Base-by-base conservation (phyloP, 2,329 filamentous ascomycete genomes). In the Berkeleyomyces rouxiae region DNA sequence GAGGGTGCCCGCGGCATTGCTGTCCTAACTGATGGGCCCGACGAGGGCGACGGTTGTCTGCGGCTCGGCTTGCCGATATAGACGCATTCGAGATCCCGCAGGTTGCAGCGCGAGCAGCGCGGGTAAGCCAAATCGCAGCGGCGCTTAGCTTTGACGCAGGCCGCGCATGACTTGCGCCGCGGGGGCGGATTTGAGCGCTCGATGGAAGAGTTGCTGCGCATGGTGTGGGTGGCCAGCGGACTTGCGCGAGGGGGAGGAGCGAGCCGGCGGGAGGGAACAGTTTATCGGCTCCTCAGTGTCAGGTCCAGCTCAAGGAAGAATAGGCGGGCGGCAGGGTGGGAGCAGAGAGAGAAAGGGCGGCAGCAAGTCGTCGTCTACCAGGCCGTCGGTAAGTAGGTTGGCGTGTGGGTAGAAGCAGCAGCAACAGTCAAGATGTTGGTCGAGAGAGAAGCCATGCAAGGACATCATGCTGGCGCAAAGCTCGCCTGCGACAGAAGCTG, bases 101-200 rank as follows among this genome's bases (percentile, higher is more conserved):
- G 75, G 0, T 70, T 68, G 67, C 82, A 84, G 51, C 82, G 75
- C 13, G 75, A 70, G 67, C 82, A 85, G 10, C 74, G 68, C 1
- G 81, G 81, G 11, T 75, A 68, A 16, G 73, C 74, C 44, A 79
- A 75, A 66, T 81, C 78, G 68, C 82, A 84, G 58, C 77, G 78
- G 11, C 81, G 75, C 69, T 83, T 84, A 33, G 80, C 76, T 67
- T 76, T 77, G 58, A 77, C 80, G 71, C 82, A 84, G 36, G 77
- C 76, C 3, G 75, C 72, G 67, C 81, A 84, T 3, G 82, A 79
- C 70, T 82, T 83, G 57, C 80, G 78, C 63, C 76, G 70, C 3
- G 75, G 75, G 53, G 74, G 78, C 42, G 76, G 77, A 69, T 77
- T 78, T 36, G 66, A 70, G 61, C 72, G 73, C 68, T 77, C 76